These are phyloP conservation scores for Mycena metata DNA, from an alignment of 768 basidiomycete species.

Conservation along the genomic window DNA sequence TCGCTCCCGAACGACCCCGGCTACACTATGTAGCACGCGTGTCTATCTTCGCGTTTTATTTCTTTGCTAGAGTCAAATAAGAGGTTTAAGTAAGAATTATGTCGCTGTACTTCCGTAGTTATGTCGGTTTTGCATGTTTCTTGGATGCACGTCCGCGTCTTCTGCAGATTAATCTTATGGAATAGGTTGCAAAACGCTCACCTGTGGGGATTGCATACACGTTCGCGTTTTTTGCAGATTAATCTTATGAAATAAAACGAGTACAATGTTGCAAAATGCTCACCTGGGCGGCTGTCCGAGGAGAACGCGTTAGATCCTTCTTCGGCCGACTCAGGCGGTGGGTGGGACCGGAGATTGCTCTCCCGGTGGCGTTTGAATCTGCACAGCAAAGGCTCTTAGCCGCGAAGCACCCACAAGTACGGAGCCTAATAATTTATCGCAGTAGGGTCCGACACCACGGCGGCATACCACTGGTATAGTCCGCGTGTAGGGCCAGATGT, in stretches of 20 bases:
- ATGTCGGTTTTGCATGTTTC: not conserved
- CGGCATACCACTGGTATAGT: no score
- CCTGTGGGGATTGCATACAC: not conserved
- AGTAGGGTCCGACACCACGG: not conserved
- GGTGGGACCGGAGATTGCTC: constrained; percentile 7
- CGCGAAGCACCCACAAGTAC: not conserved
- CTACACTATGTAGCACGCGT: constrained; percentile 21
- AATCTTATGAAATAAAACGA: constrained; percentile 13
- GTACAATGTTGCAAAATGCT: not conserved
- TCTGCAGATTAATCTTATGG: constrained; percentile 16
- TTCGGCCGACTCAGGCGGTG: not conserved
- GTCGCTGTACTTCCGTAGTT: constrained; percentile 19
- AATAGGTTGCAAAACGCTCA: not conserved
- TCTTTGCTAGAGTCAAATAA: constrained; percentile 21
- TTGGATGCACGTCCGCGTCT: not conserved
- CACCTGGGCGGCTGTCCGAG: not conserved
- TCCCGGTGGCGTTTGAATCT: constrained; percentile 26
- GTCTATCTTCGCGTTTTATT: constrained; percentile 1
- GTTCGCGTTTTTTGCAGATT: constrained; percentile 5
- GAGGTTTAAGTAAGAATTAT: constrained; percentile 31
- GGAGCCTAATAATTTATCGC: constrained; percentile 8
- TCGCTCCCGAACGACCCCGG: constrained; percentile 12
- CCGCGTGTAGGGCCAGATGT: no score
- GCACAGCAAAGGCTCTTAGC: constrained; percentile 21
- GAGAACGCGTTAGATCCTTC: constrained; percentile 3